Base-by-base conservation (phyloP, 164 flowering plant genomes). In the Pachysandra terminalis region DNA sequence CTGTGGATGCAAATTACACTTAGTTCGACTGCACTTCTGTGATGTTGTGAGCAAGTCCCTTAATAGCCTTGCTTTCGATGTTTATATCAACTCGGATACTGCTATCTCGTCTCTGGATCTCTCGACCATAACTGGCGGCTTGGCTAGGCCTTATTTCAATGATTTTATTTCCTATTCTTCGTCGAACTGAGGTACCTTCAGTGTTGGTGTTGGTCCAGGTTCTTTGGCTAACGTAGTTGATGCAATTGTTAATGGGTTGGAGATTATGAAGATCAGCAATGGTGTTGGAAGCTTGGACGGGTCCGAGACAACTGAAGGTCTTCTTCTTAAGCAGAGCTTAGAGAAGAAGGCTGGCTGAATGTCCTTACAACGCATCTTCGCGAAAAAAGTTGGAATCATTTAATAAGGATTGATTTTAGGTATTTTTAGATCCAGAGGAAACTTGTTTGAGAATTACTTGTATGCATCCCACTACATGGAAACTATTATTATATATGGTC, bases 241-340 rank as follows among this genome's bases (percentile, higher is more conserved):
- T 64, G 77, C 77, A 40, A 59, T 65, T 54, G 21, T 74, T 56
- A 74, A 74, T 68, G 77, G 77, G 25, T 53, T 74, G 66, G 77
- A 74, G 69, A 64, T 74, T 26, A 64, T 74, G 77, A 74, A 74
- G 69, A 74, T 74, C 51, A 74, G 62, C 57, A 74, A 69, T 23
- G 37, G 59, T 19, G 77, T 27, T 19, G 54, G 51, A 40, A 74
- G 77, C 37, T 60, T 74, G 66, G 73, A 65, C 28, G 77, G 77
- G 28, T 64, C 59, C 37, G 56, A 35, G 63, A 37, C 75, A 5
- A 68, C 68, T 24, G 64, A 68, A 15, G 41, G 57, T 26, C 63
- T 73, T 55, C 64, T 66, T 57, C 75, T 67, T 49, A 63, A 73
- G 35, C 17, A 45, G 7, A 7, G 37, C 37, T 32, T 32, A 32